A percentile compares a stretch with the other conserved stretches of the same genome.
Evolutionary conservation across 2,329 filamentous ascomycete genomes (phyloP).

Genomic region (Xylaria sp.): DNA sequence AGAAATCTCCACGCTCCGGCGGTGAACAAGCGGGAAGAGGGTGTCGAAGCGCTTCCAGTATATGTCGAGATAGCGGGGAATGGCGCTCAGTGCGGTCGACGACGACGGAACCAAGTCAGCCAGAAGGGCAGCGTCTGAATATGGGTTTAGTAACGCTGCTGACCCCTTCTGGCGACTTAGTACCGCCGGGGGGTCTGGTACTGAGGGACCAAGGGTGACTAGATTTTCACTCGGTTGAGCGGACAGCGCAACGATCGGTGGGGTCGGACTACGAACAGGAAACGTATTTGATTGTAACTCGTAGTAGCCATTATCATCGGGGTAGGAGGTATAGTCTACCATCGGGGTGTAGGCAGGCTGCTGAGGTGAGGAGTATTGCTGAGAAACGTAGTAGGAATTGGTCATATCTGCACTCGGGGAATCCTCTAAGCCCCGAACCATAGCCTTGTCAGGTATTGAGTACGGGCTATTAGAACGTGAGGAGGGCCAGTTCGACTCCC

Average conservation of each 20-base stretch:
- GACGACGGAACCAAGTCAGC: constrained; percentile 52
- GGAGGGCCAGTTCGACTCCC: constrained; percentile 57
- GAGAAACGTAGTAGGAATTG: constrained; percentile 43
- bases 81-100: constrained; percentile 54
- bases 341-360: constrained; percentile 50
- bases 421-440: constrained; percentile 35
- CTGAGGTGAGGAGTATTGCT: constrained; percentile 47
- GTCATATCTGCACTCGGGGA: constrained; percentile 43
- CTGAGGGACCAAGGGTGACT: constrained; percentile 57
- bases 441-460: constrained; percentile 54
- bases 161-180: constrained; percentile 55
- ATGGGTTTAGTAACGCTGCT: constrained; percentile 52
- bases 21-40: constrained; percentile 63
- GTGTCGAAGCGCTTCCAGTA: constrained; percentile 66
- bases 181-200: constrained; percentile 53
- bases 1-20: constrained; percentile 56
- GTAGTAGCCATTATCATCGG: constrained; percentile 51
- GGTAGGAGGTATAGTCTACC: constrained; percentile 53
- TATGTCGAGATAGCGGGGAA: constrained; percentile 62
- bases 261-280: constrained; percentile 63
- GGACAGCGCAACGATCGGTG: constrained; percentile 57
- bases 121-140: constrained; percentile 53
- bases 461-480: constrained; percentile 61
- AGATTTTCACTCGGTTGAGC: constrained; percentile 62
- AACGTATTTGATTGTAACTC: constrained; percentile 52